A percentile compares a stretch with the other conserved stretches of the same genome.
Conservation (phyloP, 2,329 filamentous ascomycete genomes). For the Nectriaceae sp. region DNA sequence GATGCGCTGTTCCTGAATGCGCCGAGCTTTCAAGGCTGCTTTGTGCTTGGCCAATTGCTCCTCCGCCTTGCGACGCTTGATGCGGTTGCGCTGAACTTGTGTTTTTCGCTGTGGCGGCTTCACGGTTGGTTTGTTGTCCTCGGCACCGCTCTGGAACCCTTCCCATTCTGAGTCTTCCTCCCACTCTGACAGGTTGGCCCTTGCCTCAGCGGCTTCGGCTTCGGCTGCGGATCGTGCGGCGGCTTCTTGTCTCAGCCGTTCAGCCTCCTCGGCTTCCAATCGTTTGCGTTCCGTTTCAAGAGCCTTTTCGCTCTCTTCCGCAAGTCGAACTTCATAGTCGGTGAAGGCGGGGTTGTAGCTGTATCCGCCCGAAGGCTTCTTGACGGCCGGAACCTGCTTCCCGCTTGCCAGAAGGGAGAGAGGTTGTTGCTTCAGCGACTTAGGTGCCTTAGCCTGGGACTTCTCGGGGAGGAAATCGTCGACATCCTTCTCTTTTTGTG, state of each 20-base stretch:
- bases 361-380: constrained; percentile 76
- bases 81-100: constrained; percentile 81
- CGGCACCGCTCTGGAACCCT: constrained; percentile 79
- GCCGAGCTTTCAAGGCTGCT: constrained; percentile 70
- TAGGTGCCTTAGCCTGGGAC: constrained; percentile 69
- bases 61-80: constrained; percentile 84
- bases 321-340: constrained; percentile 79
- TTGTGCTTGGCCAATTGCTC: constrained; percentile 78
- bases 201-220: constrained; percentile 72
- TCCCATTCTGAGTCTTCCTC: constrained; percentile 94
- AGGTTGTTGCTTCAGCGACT: constrained; percentile 74
- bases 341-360: constrained; percentile 91
- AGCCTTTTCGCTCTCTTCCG: constrained; percentile 75
- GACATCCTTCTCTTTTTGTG: constrained; percentile 38
- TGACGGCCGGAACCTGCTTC: constrained; percentile 76
- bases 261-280: constrained; percentile 65
- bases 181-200: constrained; percentile 66
- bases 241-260: constrained; percentile 67
- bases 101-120: constrained; percentile 87
- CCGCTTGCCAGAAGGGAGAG: constrained; percentile 82
- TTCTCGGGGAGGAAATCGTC: constrained; percentile 65
- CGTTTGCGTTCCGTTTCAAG: constrained; percentile 78
- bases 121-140: constrained; percentile 59
- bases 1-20: constrained; percentile 70
- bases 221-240: constrained; percentile 70